These are phyloP conservation scores for Suillus variegatus DNA, from an alignment of 768 basidiomycete genomes.

Conservation along the genomic window DNA sequence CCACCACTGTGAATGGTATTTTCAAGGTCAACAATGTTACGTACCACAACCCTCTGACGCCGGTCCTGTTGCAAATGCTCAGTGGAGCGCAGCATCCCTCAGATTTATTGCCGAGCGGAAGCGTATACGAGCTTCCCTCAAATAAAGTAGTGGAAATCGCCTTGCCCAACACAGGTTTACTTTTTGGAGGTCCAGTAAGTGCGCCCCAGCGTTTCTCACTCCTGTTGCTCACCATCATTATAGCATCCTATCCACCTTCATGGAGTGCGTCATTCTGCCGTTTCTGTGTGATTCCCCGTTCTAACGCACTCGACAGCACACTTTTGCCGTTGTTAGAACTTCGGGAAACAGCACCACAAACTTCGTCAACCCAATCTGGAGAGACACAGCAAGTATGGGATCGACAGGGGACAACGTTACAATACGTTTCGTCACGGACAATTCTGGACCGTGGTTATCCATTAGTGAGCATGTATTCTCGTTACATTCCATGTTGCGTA, in stretches of 20 bases:
- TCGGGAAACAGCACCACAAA: slow-evolving; percentile 33
- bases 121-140: slow-evolving; percentile 46
- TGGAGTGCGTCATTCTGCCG: slow-evolving; percentile 30
- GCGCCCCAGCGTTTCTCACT: too few relatives aligned
- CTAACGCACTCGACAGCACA: slow-evolving; percentile 27
- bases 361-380: slow-evolving; percentile 37
- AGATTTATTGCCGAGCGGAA: slow-evolving; percentile 50
- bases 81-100: slow-evolving; percentile 50
- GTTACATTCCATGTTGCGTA: not conserved
- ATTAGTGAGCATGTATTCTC: slow-evolving; percentile 30
- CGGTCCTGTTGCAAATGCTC: slow-evolving; percentile 60
- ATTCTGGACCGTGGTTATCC: slow-evolving; percentile 62
- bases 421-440: slow-evolving; percentile 64
- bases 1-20: slow-evolving; percentile 12
- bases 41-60: slow-evolving; percentile 44
- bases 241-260: slow-evolving; percentile 44
- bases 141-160: slow-evolving; percentile 49
- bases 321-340: slow-evolving; percentile 39
- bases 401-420: slow-evolving; percentile 44
- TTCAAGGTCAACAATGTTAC: slow-evolving; percentile 34
- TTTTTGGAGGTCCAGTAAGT: slow-evolving; percentile 33
- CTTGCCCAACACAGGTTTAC: slow-evolving; percentile 41
- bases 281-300: not conserved
- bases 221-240: not conserved
- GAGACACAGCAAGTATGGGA: slow-evolving; percentile 38